Evolutionary conservation across 805 yeast species (phyloP), one percentile per base, ranked within the genome.

Genomic region (Kuraishia hungarica): DNA sequence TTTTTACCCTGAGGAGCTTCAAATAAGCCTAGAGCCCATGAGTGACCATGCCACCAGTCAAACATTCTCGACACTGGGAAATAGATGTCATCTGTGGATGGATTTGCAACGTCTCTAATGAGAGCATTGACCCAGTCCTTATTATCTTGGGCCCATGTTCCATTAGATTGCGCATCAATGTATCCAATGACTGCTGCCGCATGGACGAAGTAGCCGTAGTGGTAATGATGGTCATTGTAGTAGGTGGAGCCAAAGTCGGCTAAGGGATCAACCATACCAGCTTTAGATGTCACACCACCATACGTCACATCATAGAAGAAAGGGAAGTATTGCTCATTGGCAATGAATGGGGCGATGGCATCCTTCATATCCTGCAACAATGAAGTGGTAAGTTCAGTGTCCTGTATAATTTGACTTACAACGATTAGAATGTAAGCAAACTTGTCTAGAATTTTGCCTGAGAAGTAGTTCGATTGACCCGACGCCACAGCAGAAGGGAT

Each of bases 1-100:
- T 87, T 88, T 60, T 84, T 84, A 29, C 93, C 92, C 67, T 87
- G 92, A 7, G 87, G 88, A 57, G 84, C 77, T 39, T 81, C 77
- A 62, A 81, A 84, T 20, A 86, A 73, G 2, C 93, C 92, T 63
- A 83, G 83, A 0, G 92, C 93, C 81, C 86, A 86, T 0, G 91
- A 84, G 64, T 87, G 92, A 0, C 93, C 93, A 62, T 80, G 79
- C 64, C 71, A 87, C 89, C 89, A 87, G 64, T 85, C 89, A 68
- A 86, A 86, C 7, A 82, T 76, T 63, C 92, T 76, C 50, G 75
- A 84, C n/a, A 80, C 84, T 6, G 91, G 92, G 70, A 86, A 86
- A 61, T 67, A 78, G 1, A 64, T 61, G 61, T 87, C 92, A 6
- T 71, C 68, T 17, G 70, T 71, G 2, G 73, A 69, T 3, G 89